Percentiles rank a stretch among this genome's conserved stretches.
phyloP scores from a whole-genome alignment of 2,329 filamentous ascomycete genomes.

The Dactylellina drechsleri region DNA sequence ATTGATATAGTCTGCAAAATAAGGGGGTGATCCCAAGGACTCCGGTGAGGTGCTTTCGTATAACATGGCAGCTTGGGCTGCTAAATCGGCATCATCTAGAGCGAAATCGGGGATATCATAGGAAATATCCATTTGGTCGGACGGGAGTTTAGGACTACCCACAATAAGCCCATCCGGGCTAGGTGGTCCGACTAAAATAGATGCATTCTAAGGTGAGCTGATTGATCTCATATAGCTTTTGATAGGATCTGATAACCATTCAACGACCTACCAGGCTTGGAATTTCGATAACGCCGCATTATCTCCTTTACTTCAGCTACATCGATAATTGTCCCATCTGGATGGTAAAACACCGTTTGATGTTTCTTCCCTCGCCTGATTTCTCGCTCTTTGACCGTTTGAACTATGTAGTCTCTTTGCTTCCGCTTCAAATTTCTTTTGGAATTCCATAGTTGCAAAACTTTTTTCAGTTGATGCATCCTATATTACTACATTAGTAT shows the following conservation, averaged over 20 bases:
- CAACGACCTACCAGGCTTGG: conserved; percentile 26
- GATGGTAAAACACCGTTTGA: conserved; percentile 42
- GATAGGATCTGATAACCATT: not conserved
- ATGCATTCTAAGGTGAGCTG: not conserved
- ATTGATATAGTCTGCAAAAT: conserved; percentile 15
- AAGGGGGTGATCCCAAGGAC: conserved; percentile 20
- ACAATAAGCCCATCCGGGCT: conserved; percentile 31
- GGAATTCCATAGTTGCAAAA: conserved; percentile 51
- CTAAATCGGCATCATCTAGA: conserved; percentile 11
- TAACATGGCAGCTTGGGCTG: not conserved
- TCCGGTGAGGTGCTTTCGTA: conserved; percentile 22
- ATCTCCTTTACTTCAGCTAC: conserved; percentile 47
- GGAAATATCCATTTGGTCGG: conserved; percentile 1
- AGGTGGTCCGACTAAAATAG: conserved; percentile 23
- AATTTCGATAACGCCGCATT: conserved; percentile 51
- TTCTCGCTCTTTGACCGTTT: conserved; percentile 43
- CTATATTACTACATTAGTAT: conserved; percentile 3
- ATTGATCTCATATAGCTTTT: not conserved
- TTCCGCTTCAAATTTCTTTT: conserved; percentile 48
- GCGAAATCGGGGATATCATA: conserved; percentile 15
- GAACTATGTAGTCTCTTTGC: conserved; percentile 47
- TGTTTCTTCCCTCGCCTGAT: conserved; percentile 25
- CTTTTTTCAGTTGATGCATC: conserved; percentile 53
- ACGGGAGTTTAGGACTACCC: conserved; percentile 11
- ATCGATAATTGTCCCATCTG: conserved; percentile 38